Percentiles rank a stretch among this genome's conserved stretches.
Evolutionary conservation across 164 flowering plant genomes (phyloP).

Genomic region (Vitis riparia): DNA sequence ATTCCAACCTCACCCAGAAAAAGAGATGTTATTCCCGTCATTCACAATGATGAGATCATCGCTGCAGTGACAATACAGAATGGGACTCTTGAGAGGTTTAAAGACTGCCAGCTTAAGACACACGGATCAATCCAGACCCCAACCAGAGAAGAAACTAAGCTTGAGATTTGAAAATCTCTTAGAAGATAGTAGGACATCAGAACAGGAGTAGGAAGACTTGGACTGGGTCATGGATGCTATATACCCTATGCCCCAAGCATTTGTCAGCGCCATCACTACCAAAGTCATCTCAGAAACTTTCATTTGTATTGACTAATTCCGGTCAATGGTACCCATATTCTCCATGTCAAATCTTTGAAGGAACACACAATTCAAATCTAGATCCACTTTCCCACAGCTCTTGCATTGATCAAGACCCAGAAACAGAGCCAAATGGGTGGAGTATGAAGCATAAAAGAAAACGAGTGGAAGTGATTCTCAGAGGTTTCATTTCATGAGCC

Average conservation of each 20-base stretch:
- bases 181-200: constrained; percentile 9
- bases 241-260: constrained; percentile 28
- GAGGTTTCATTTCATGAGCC: no score
- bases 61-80: constrained; percentile 29
- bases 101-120: neutral
- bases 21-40: constrained; percentile 2
- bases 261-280: constrained; percentile 33
- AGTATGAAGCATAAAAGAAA: no score
- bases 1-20: constrained; percentile 82
- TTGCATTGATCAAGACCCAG: no score
- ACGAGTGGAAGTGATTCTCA: no score
- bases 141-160: constrained; percentile 4
- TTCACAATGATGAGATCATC: neutral
- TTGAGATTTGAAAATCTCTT: constrained; percentile 17
- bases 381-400: no score
- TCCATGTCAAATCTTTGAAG: no score
- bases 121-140: neutral
- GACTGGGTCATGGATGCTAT: constrained; percentile 21
- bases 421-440: no score
- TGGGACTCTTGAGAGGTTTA: constrained; percentile 9
- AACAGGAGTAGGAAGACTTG: constrained; percentile 15
- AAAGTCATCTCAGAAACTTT: no score
- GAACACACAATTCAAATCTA: no score
- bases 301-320: no score
- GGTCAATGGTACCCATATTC: no score